Evolutionary conservation across 2,329 filamentous ascomycete genomes (phyloP).

Genomic region (Calonectria pauciramosa): DNA sequence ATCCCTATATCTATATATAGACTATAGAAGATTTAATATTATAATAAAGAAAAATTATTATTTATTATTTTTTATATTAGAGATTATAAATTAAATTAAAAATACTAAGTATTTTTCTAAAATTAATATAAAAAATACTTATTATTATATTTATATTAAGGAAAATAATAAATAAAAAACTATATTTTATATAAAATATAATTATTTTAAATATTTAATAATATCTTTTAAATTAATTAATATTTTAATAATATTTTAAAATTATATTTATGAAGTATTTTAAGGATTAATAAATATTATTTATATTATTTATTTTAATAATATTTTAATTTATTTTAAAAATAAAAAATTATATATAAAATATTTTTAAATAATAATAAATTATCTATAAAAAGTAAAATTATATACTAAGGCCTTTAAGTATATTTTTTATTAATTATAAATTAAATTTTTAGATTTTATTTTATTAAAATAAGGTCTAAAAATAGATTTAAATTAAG

Average conservation of each 20-base stretch:
- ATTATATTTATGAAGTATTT: slow-evolving; percentile 27
- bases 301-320: slow-evolving; percentile 33
- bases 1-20: not conserved
- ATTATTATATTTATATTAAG: not conserved
- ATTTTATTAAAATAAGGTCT: not conserved
- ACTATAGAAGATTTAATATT: not conserved
- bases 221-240: not conserved
- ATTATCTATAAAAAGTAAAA: slow-evolving; percentile 15
- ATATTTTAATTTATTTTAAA: slow-evolving; percentile 32
- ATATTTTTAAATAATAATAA: slow-evolving; percentile 26
- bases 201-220: not conserved
- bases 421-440: slow-evolving; percentile 7
- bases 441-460: not conserved
- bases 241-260: not conserved
- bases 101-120: not conserved
- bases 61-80: not conserved
- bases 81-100: not conserved
- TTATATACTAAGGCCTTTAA: slow-evolving; percentile 27
- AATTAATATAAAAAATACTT: not conserved
- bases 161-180: not conserved
- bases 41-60: not conserved
- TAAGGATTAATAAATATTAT: slow-evolving; percentile 30
- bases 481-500: slow-evolving; percentile 6
- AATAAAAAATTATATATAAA: slow-evolving; percentile 22
- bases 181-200: not conserved